Base-by-base conservation (phyloP, 2,329 filamentous ascomycete genomes). In the Trichophyton verrucosum region DNA sequence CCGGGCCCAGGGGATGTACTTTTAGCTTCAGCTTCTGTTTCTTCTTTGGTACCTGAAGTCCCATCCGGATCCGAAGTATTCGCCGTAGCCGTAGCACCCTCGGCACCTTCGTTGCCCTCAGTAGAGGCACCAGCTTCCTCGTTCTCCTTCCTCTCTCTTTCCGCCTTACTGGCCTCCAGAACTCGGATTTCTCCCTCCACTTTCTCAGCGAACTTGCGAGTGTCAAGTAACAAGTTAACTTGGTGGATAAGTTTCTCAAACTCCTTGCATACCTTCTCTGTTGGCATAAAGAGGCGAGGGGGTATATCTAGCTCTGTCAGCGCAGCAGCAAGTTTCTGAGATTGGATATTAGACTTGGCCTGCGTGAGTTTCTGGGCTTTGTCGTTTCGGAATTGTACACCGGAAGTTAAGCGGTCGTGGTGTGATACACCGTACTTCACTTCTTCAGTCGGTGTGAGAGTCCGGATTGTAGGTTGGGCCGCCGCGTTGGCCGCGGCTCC, bases 371-470 rank as follows among this genome's bases (percentile, higher is more conserved):
- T 77, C 61, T 76, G 75, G 56, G 77, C 76, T 63, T 75, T 76
- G 64, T 79, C 77, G 65, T 90, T 90, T 11, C 92, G 88, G 80
- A 97, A 97, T 13, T 89, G 87, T 40, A 96, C 89, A 5, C 94
- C 92, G 7, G 86, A 87, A 1, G 87, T 85, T 44, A 96, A 81
- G 30, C 92, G 88, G 61, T 97, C 92, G 65, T 92, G 87, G 66
- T 89, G 85, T 6, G 87, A 83, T 8, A 99, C 87, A 64, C 92
- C 94, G 69, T 92, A 97, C 38, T 87, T 81, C 64, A 82, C 74
- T 75, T 91, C 86, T 74, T 95, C 87, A 66, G 88, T 83, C 55
- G 86, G 80, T 3, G 84, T 84, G 65, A 96, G 84, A 72, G 86
- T 85, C 69, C 86, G 84, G 60, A 86, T 81, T 68, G 86, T 81